These are phyloP conservation scores for Toxicodendron radicans DNA, from an alignment of 345 rosid genomes.

Conservation along the genomic window DNA sequence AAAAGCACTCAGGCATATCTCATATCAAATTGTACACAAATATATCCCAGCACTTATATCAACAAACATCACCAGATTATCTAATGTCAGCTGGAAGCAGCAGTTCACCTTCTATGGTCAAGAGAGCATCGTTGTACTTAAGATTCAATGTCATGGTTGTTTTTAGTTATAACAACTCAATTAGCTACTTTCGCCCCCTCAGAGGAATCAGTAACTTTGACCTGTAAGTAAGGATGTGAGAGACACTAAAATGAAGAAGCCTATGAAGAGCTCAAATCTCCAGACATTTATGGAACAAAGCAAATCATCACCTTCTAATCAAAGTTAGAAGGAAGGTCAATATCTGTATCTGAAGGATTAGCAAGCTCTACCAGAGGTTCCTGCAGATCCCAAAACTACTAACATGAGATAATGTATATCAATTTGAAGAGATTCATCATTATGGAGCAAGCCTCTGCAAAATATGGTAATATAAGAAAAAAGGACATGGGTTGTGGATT, in stretches of 20 bases:
- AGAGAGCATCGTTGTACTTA: constrained; percentile 10
- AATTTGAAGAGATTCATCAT: neutral
- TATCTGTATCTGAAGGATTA: constrained; percentile 63
- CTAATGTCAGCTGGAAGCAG: constrained; percentile 32
- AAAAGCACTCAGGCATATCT: constrained; percentile 22
- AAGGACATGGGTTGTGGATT: neutral
- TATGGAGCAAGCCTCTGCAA: neutral
- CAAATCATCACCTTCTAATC: constrained; percentile 39
- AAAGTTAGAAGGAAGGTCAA: constrained; percentile 53
- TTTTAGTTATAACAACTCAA: constrained; percentile 29
- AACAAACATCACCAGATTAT: constrained; percentile 20
- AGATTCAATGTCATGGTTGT: constrained; percentile 22
- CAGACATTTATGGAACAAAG: constrained; percentile 5
- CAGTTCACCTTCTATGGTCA: constrained; percentile 21
- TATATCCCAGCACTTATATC: constrained; percentile 27
- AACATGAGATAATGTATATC: constrained; percentile 24
- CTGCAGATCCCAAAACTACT: constrained; percentile 39
- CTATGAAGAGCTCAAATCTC: constrained; percentile 11
- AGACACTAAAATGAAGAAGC: constrained; percentile 1
- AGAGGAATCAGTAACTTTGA: constrained; percentile 16
- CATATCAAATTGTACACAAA: constrained; percentile 29
- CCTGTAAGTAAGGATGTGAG: constrained; percentile 17
- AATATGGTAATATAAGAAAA: neutral
- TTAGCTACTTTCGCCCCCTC: constrained; percentile 16
- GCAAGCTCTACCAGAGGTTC: constrained; percentile 59